A percentile compares a stretch with the other conserved stretches of the same genome.
These are phyloP conservation scores for Albatrellus ellisii DNA, from an alignment of 768 basidiomycete genomes.

Conservation along the genomic window DNA sequence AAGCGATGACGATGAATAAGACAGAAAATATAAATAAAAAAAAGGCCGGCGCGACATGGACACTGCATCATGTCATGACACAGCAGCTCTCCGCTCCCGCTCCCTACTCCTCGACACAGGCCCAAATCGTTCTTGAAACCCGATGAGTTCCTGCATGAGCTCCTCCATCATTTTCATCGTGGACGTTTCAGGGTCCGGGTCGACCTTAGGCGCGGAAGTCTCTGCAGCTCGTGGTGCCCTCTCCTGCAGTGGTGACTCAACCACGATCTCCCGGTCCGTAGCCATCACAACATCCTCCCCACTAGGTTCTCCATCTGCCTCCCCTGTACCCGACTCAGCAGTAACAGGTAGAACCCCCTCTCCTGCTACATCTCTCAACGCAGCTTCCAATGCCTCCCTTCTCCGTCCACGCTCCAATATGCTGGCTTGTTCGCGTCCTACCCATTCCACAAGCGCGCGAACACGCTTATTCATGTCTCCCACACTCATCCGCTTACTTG, in stretches of 20 bases:
- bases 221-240: too few relatives aligned
- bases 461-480: conserved; percentile 97
- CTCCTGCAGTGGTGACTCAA: conserved; percentile 16
- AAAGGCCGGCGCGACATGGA: not conserved
- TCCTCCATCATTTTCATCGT: conserved; percentile 86
- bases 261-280: conserved; percentile 16
- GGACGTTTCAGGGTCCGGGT: conserved; percentile 9
- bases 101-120: conserved; percentile 32
- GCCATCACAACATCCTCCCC: conserved; percentile 21
- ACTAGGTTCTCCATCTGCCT: too few relatives aligned
- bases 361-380: conserved; percentile 24
- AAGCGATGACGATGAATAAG: not conserved
- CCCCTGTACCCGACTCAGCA: not conserved
- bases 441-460: conserved; percentile 82
- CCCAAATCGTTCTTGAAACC: conserved; percentile 83
- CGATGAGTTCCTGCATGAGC: conserved; percentile 79
- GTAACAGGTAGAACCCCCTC: not conserved
- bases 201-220: not conserved
- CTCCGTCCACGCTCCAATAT: conserved; percentile 60
- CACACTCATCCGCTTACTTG: conserved; percentile 89
- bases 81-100: conserved; percentile 20
- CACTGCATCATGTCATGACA: conserved; percentile 14
- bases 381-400: conserved; percentile 50
- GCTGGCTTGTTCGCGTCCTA: conserved; percentile 76
- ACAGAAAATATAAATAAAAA: conserved; percentile 1